A percentile compares a stretch with the other conserved stretches of the same genome.
phyloP scores from a whole-genome alignment of 2,329 filamentous ascomycete species.

The Fusarium subtropicale region DNA sequence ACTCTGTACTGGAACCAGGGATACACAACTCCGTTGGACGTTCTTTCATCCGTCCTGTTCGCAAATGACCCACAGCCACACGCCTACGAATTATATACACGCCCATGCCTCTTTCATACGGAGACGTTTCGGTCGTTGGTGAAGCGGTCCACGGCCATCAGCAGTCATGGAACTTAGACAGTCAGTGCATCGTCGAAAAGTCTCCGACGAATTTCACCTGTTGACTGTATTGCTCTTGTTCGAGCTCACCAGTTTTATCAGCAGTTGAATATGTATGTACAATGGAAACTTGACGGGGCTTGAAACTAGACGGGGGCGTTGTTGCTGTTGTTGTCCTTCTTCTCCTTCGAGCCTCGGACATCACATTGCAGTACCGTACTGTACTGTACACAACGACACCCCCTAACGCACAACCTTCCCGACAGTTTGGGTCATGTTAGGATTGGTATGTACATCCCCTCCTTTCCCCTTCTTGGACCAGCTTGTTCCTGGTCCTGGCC shows the following conservation, averaged over 20 bases:
- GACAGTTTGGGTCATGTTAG: slow-evolving; percentile 49
- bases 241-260: not conserved
- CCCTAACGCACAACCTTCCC: slow-evolving; percentile 39
- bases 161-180: not conserved
- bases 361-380: slow-evolving; percentile 11
- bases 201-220: slow-evolving; percentile 33
- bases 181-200: slow-evolving; percentile 22
- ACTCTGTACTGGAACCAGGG: slow-evolving; percentile 12
- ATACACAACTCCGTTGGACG: slow-evolving; percentile 36
- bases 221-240: slow-evolving; percentile 15
- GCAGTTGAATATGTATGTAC: slow-evolving; percentile 3
- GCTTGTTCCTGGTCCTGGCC: slow-evolving; percentile 45
- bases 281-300: slow-evolving; percentile 22
- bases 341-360: slow-evolving; percentile 32
- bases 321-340: slow-evolving; percentile 13
- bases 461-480: slow-evolving; percentile 42
- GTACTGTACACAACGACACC: not conserved
- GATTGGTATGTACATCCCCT: slow-evolving; percentile 47
- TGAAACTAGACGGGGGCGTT: slow-evolving; percentile 37
- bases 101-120: slow-evolving; percentile 28
- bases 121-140: slow-evolving; percentile 35
- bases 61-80: slow-evolving; percentile 44
- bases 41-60: slow-evolving; percentile 44
- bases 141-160: slow-evolving; percentile 30
- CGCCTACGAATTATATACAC: slow-evolving; percentile 27